Evolutionary conservation across 1,284 basidiomycete genomes (phyloP).

Genomic region (Irpex sp.): DNA sequence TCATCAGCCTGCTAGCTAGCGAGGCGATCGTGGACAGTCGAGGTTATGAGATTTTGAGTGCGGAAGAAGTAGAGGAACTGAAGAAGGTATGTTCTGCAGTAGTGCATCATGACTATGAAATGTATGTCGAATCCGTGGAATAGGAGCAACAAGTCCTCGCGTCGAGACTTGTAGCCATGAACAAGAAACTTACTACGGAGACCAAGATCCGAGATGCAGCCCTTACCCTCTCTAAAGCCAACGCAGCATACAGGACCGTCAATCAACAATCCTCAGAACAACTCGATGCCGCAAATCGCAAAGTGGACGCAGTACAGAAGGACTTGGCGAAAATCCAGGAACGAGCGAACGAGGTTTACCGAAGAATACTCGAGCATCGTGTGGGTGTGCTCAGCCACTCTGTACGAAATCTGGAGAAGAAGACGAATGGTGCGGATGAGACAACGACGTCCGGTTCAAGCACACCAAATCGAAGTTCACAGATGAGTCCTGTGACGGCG

Average conservation of each 20-base stretch:
- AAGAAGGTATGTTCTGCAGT: constrained; percentile 61
- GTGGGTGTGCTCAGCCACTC: constrained; percentile 71
- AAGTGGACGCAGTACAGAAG: constrained; percentile 61
- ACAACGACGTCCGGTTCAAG: constrained; percentile 43
- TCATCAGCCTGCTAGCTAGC: constrained; percentile 78
- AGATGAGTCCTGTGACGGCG: constrained; percentile 43
- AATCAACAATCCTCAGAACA: constrained; percentile 69
- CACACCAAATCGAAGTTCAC: constrained; percentile 44
- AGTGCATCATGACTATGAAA: constrained; percentile 1
- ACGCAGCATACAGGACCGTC: constrained; percentile 50
- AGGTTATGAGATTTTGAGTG: constrained; percentile 65
- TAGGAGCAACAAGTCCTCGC: constrained; percentile 68
- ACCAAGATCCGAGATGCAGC: constrained; percentile 80
- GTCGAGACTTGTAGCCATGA: constrained; percentile 53
- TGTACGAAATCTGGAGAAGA: constrained; percentile 62
- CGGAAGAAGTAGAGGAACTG: constrained; percentile 87
- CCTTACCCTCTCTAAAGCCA: constrained; percentile 60
- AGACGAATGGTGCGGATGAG: constrained; percentile 30
- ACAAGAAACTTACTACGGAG: constrained; percentile 68
- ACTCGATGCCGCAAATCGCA: constrained; percentile 59
- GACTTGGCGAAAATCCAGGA: constrained; percentile 64
- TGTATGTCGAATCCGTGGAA: not conserved
- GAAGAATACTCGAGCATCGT: constrained; percentile 66
- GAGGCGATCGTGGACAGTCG: constrained; percentile 83
- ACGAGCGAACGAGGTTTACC: constrained; percentile 53